Base-by-base conservation (phyloP, 495 filamentous ascomycete species). In the Neurospora sp. region DNA sequence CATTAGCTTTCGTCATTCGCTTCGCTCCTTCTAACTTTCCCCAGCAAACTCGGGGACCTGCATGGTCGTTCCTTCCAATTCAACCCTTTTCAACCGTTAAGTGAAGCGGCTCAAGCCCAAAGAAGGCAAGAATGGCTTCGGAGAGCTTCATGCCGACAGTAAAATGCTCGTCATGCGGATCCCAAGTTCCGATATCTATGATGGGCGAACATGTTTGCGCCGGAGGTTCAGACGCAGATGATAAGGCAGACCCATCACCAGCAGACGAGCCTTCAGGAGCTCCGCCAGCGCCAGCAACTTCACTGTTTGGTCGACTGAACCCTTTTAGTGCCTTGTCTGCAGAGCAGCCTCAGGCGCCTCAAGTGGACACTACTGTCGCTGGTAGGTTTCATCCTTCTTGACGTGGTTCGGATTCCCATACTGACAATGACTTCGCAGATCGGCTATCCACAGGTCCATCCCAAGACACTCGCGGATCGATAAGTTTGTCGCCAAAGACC, bases 141-240 rank as follows among this genome's bases (percentile, higher is more conserved):
- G 86, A 88, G 74, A 90, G 88, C 84, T 90, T 95, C 70, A 86
- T 99, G 85, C 94, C 95, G 78, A 90, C 90, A 23, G 94, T 99
- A 82, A 98, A 97, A 89, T 99, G 96, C 85, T 98, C 96, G 70
- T 92, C 87, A 80, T 99, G 96, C 80, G 90, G 90, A 69, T 83
- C 84, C 41, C 89, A 96, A 80, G 93, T 98, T 74, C 93, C 95
- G 79, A 98, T 99, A 76, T 91, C 92, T 10, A 83, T 89, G 78
- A 93, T 99, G 93, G 96, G 94, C 54, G 95, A 99, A 76, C 96
- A 99, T 87, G 81, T 92, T 73, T 97, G 93, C 82, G 80, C 83
- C 60, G 78, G 78, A 71, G 73, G 77, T 18, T 70, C 80, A n/a
- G 72, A 79, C 40, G 71, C 79, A 74, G 82, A 85, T 71, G 77